phyloP scores from a whole-genome alignment of 352 stramenopile genomes.

The Globisporangium radiosum region DNA sequence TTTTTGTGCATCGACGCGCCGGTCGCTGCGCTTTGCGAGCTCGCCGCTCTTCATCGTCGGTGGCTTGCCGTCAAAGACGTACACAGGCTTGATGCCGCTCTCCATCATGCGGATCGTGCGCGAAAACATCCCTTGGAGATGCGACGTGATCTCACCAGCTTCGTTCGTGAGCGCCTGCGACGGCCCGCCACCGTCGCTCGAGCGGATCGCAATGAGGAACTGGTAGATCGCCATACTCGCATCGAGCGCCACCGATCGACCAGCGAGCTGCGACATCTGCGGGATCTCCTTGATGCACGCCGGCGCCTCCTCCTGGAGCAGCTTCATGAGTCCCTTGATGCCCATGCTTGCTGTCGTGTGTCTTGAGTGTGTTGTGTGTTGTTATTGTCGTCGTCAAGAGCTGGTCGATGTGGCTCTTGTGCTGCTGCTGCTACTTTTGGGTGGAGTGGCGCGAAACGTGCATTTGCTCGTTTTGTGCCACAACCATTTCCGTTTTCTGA shows the following conservation, averaged over 20 bases:
- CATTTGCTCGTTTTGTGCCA: too few relatives aligned
- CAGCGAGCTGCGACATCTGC: constrained; percentile 92
- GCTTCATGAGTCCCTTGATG: constrained; percentile 99
- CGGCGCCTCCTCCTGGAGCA: constrained; percentile 96
- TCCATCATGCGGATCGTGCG: constrained; percentile 98
- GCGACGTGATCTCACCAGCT: constrained; percentile 93
- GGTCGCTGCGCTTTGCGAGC: constrained; percentile 91
- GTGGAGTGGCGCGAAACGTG: background rate
- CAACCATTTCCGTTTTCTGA: too few relatives aligned
- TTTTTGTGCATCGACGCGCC: constrained; percentile 84
- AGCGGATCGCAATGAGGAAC: constrained; percentile 92
- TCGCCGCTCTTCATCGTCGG: constrained; percentile 96
- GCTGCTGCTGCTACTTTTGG: background rate
- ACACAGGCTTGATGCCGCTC: constrained; percentile 97
- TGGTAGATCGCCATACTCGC: constrained; percentile 99
- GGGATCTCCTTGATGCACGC: constrained; percentile 93
- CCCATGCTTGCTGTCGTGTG: constrained; percentile 77
- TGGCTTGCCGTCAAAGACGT: constrained; percentile 99
- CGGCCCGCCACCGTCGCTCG: constrained; percentile 77
- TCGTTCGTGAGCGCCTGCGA: constrained; percentile 96
- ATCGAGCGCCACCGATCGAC: constrained; percentile 97
- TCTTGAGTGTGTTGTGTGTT: background rate
- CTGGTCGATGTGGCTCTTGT: background rate
- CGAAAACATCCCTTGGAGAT: constrained; percentile 97
- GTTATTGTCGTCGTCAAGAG: background rate